phyloP scores from a whole-genome alignment of 176 grass and related monocot species.

The Avena sativa region DNA sequence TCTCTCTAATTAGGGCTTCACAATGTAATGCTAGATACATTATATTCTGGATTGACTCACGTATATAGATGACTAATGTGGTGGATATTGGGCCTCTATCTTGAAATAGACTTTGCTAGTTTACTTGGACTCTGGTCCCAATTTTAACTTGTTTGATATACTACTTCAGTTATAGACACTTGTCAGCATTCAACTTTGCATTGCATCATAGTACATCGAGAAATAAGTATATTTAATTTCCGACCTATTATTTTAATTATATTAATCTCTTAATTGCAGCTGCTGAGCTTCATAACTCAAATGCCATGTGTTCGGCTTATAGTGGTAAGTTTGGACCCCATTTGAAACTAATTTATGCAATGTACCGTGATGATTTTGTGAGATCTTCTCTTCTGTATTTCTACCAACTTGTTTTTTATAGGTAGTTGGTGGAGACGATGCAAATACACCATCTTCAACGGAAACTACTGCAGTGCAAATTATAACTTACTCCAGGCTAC shows the following conservation, averaged over 20 bases:
- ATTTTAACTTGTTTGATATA: background rate
- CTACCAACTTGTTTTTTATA: slow-evolving; percentile 46
- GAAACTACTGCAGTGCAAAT: slow-evolving; percentile 62
- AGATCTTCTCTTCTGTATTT: slow-evolving; percentile 37
- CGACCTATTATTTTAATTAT: slow-evolving; percentile 7
- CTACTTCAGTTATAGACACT: slow-evolving; percentile 1
- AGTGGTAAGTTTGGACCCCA: slow-evolving; percentile 62
- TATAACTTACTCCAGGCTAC: slow-evolving; percentile 68
- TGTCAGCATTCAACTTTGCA: background rate
- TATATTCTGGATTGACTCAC: background rate
- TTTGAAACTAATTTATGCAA: background rate
- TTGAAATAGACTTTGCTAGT: slow-evolving; percentile 3
- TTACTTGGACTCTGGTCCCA: background rate
- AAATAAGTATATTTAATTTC: slow-evolving; percentile 15
- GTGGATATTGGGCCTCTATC: background rate
- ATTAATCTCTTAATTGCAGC: slow-evolving; percentile 59
- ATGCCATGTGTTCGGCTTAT: slow-evolving; percentile 80
- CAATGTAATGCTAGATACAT: slow-evolving; percentile 5
- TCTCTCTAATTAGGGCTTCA: background rate
- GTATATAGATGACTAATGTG: background rate
- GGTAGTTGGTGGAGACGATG: slow-evolving; percentile 74
- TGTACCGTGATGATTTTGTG: background rate
- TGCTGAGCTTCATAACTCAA: slow-evolving; percentile 83
- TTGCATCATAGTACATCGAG: slow-evolving; percentile 17
- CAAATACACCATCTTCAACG: slow-evolving; percentile 60